Evolutionary conservation across 225 moss, liverwort and hornwort species (phyloP), one percentile per base, ranked within the genome.

Genomic region (Polytrichum formosum): DNA sequence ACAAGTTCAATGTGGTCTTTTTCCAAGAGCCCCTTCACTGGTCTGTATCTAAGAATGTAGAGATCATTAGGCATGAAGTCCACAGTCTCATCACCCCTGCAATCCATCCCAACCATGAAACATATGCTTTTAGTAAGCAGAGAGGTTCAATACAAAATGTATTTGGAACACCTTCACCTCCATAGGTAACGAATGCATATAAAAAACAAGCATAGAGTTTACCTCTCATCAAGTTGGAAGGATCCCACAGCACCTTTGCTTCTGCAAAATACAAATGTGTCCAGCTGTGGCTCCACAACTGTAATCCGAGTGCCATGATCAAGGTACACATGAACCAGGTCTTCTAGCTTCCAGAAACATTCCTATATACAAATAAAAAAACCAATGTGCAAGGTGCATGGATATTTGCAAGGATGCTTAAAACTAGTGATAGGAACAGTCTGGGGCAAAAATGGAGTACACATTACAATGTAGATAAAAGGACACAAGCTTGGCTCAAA

Each of bases 141-240:
- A 25, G 28, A 64, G 68, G 28, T 53, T 22, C 16, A 21, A 6
- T 61, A n/a, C 6, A 22, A 7, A n/a, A n/a, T 13, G 60, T 46
- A 13, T 46, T 46, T 3, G 16, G 16, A 46, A 46, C 46, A 46
- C 46, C 46, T 46, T 46, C 46, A 46, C 46, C 13, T 46, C 46
- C 13, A 46, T 46, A 46, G 46, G 46, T 46, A 16, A 3, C 46
- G 16, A 46, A 46, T 46, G 46, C 46, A 46, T 46, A 46, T 4
- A 46, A 46, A 46, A 46, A 46, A 13, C 13, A 46, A 46, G 4
- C 16, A 46, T 46, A 16, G 46, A 46, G 46, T 46, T 81, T 87
- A 92, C 95, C 87, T 93, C 56, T 92, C 92, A 67, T 94, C 97
- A 6, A 94, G 83, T 67, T 97, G 92, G 61, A 92, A 92, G 63